Conservation (phyloP, 371 early-diverging fungal genomes). For the Mucor indicus region DNA sequence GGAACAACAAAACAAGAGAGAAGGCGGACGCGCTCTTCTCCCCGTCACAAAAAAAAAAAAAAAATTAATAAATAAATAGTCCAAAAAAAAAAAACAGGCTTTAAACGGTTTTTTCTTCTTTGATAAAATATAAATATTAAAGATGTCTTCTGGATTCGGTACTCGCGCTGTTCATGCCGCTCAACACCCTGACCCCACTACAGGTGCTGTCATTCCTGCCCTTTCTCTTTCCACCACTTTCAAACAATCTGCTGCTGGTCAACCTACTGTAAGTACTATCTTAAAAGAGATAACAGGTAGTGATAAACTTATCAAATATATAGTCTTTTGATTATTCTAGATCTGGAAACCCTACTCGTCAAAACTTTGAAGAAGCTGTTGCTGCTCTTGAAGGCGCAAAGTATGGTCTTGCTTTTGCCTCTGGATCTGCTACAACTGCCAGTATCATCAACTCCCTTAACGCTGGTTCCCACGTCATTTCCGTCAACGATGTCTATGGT, state of each 20-base stretch:
- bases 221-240: constrained; percentile 95
- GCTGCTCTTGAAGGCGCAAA: constrained; percentile 90
- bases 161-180: constrained; percentile 94
- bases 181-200: constrained; percentile 80
- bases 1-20: constrained; percentile 1
- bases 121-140: neutral
- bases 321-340: constrained; percentile 96
- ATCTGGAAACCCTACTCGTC: constrained; percentile 92
- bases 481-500: constrained; percentile 96
- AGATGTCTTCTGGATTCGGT: constrained; percentile 64
- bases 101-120: neutral
- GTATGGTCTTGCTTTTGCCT: constrained; percentile 92
- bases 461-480: constrained; percentile 82
- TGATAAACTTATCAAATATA: constrained; percentile 9
- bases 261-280: constrained; percentile 69
- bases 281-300: no score
- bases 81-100: constrained; percentile 2
- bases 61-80: no score
- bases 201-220: constrained; percentile 94
- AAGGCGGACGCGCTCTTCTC: constrained; percentile 8
- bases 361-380: constrained; percentile 86
- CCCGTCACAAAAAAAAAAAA: constrained; percentile 17
- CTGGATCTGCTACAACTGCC: constrained; percentile 92
- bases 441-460: constrained; percentile 76
- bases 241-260: constrained; percentile 88